phyloP scores from a whole-genome alignment of 768 basidiomycete genomes.

The Serendipita vermifera region DNA sequence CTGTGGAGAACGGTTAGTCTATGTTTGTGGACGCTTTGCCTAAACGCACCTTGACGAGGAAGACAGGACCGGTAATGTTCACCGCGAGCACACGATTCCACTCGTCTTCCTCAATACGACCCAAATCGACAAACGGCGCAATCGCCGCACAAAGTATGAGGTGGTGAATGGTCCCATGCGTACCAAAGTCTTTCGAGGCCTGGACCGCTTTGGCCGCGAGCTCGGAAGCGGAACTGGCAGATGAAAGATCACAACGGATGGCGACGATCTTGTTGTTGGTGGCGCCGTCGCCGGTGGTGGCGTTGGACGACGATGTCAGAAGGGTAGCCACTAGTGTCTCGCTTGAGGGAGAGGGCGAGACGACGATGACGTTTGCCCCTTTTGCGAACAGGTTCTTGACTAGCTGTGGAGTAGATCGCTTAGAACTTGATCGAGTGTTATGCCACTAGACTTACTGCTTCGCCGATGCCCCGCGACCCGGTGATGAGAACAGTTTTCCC shows the following conservation, averaged over 20 bases:
- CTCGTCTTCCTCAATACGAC: slow-evolving; percentile 38
- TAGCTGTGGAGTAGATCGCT: not conserved
- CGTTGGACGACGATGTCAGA: not conserved
- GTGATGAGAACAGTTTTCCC: too few relatives aligned
- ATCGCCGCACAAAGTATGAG: slow-evolving; percentile 28
- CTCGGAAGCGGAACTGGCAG: not conserved
- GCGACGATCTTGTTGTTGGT: not conserved
- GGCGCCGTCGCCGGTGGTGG: not conserved
- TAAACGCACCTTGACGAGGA: slow-evolving; percentile 31
- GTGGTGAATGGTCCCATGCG: not conserved
- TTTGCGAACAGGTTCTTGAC: not conserved
- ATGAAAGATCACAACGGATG: not conserved
- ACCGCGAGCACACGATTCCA: slow-evolving; percentile 39
- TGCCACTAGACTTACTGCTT: too few relatives aligned
- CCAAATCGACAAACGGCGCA: slow-evolving; percentile 39
- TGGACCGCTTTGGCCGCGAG: not conserved
- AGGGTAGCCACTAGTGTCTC: slow-evolving; percentile 1
- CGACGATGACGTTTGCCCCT: not conserved
- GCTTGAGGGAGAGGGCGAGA: not conserved
- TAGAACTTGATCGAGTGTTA: too few relatives aligned
- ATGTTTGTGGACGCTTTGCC: not conserved
- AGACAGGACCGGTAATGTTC: slow-evolving; percentile 49
- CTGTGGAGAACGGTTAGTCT: not conserved
- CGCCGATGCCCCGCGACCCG: too few relatives aligned
- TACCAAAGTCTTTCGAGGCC: not conserved